Base-by-base conservation (phyloP, 139 green algal genomes). In the Micractinium conductrix region DNA sequence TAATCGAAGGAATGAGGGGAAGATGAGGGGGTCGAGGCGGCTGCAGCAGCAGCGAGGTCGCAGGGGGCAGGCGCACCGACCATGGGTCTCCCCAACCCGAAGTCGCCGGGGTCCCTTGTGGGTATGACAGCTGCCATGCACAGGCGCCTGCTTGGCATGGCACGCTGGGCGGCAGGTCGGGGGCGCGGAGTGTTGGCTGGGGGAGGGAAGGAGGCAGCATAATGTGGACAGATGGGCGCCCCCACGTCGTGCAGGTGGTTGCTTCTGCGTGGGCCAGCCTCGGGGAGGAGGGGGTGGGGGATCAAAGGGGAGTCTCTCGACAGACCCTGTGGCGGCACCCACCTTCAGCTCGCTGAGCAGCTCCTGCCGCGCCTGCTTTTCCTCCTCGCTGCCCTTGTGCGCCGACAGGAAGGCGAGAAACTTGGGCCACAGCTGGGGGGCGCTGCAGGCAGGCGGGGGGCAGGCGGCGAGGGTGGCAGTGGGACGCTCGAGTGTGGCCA, bases 401-500 rank as follows among this genome's bases (percentile, higher is more conserved):
- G 45, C 87, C 73, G 88, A 92, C 14, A 96, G 84, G 55, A 88
- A 89, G 26, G 81, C 74, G 9, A 89, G 80, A 87, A 96, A 96
- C 24, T 81, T 67, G 44, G 89, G 88, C 74, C 94, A 94, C 3
- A 96, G 38, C 48, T 93, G 62, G 21, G 62, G 30, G 1, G 30
- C 62, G 0, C 78, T 74, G 62, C 62, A 67, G 40, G 30, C 4
- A 33, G 2, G 50, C 7, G 9, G 28, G 28, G 4, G 10, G 62
- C 14, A 19, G 62, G 28, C 19, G 3, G 62, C 6, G 10, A 30
- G 26, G 16, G 62, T 9, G 5, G 8, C 7, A 19, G 17, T n/a
- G 55, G 55, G 55, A 26, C 16, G 21, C 16, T 58, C 48, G 16
- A 58, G 48, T 58, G 48, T 16, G 16, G 48, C 48, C 48, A 58